Evolutionary conservation across 2,329 filamentous ascomycete genomes (phyloP), one percentile per base, ranked within the genome.

Genomic region (Beauveria pseudobassiana): DNA sequence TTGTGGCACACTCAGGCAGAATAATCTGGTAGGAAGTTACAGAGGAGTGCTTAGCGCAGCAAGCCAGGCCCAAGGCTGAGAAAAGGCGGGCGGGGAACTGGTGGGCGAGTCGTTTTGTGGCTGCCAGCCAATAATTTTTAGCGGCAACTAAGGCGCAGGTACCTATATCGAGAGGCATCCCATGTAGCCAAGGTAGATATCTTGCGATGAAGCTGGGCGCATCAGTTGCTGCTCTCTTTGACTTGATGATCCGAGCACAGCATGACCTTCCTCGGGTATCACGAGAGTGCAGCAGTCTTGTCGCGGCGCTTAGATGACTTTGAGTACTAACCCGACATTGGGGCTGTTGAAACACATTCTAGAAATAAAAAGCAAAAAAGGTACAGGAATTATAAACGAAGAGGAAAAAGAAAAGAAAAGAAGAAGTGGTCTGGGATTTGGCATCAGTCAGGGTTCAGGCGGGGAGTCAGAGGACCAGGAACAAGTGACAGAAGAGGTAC

Each of bases 401-500:
- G 3, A 16, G 34, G 34, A 38, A 38, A 43, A 20, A 43, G 42
- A 7, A 43, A 20, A 43, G 42, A 20, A 43, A 10, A 43, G 42
- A 43, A 18, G 42, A 50, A 26, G 16, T 30, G 48, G 24, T 18
- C 26, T 50, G 48, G 24, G 49, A 28, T 51, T 51, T 51, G 10
- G 9, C 38, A 43, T 14, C 52, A 42, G 20, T 7, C 52, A 16
- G 12, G 38, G 26, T 14, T 14, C 43, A 38, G 14, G 38, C 22
- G 24, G 38, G 38, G 20, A 54, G 26, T 12, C 38, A 38, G 20
- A 43, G 24, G 20, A 46, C 45, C 26, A 49, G 52, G 55, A 59
- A 59, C 55, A 59, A 57, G 55, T 49, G 45, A 49, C 55, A 59
- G 57, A 59, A 59, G n/a, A 28, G n/a, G 57, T 52, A 59, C 56